Evolutionary conservation across 805 yeast species (phyloP).

Genomic region (Candida adriatica): DNA sequence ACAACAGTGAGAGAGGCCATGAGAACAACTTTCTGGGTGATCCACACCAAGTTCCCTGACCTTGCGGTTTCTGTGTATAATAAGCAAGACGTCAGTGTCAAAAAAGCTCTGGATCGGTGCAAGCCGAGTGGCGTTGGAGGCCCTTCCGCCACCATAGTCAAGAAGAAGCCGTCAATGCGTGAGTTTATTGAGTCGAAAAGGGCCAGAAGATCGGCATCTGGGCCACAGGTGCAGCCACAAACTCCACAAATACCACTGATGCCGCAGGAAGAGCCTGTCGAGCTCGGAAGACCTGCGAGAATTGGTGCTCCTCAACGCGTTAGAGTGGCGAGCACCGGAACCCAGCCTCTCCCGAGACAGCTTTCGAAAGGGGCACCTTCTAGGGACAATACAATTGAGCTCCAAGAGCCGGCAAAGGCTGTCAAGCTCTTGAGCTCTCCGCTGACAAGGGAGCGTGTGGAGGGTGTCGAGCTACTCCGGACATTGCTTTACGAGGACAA

Average conservation of each 20-base stretch:
- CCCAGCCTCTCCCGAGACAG: constrained; percentile 13
- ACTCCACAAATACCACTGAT: background rate
- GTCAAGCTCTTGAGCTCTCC: constrained; percentile 16
- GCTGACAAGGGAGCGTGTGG: constrained; percentile 19
- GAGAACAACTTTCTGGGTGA: constrained; percentile 70
- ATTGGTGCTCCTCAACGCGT: constrained; percentile 21
- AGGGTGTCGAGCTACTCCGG: constrained; percentile 17
- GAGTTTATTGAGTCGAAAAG: constrained; percentile 40
- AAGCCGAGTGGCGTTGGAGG: constrained; percentile 34
- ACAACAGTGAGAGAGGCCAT: constrained; percentile 73
- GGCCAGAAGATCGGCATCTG: constrained; percentile 33
- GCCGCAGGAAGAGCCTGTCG: constrained; percentile 3
- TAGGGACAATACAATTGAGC: constrained; percentile 5
- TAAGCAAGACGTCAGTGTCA: constrained; percentile 29
- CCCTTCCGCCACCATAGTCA: constrained; percentile 7
- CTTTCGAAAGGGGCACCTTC: constrained; percentile 15
- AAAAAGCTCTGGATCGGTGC: constrained; percentile 56
- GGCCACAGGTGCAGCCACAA: constrained; percentile 24
- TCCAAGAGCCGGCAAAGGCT: background rate
- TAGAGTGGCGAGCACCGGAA: constrained; percentile 16
- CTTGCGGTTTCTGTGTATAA: constrained; percentile 33
- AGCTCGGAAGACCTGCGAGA: constrained; percentile 19
- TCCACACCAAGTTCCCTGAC: constrained; percentile 45
- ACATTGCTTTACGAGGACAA: constrained; percentile 1
- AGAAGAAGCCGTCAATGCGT: constrained; percentile 40